Evolutionary conservation across 1,284 basidiomycete species (phyloP).

Genomic region (Marasmius sp.): DNA sequence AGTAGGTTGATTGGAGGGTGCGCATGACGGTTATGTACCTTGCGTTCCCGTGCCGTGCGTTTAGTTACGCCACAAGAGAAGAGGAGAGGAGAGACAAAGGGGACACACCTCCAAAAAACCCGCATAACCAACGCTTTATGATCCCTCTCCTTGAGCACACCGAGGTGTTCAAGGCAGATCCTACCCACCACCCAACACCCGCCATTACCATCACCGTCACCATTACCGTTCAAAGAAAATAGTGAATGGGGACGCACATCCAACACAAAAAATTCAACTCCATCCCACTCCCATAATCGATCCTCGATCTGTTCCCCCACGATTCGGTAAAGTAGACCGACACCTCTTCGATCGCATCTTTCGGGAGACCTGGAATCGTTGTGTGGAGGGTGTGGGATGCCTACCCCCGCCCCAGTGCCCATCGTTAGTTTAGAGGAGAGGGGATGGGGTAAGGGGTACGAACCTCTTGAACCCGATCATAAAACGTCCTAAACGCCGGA

Average conservation of each 20-base stretch:
- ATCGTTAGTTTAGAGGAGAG: no score
- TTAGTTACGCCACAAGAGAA: no score
- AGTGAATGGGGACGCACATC: conserved; percentile 65
- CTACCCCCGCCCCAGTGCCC: no score
- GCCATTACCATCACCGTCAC: no score
- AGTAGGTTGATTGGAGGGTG: conserved; percentile 89
- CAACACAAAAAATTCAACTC: conserved; percentile 97
- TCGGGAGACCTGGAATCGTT: conserved; percentile 56
- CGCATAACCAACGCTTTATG: conserved; percentile 77
- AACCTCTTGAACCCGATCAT: conserved; percentile 79
- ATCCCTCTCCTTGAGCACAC: conserved; percentile 67
- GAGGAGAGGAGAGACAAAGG: neutral
- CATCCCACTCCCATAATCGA: conserved; percentile 99
- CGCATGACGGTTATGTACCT: conserved; percentile 93
- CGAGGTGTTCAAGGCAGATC: conserved; percentile 79
- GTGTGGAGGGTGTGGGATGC: conserved; percentile 54
- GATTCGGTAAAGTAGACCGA: conserved; percentile 82
- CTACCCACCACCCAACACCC: no score
- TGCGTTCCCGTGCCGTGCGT: no score
- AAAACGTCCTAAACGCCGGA: conserved; percentile 92
- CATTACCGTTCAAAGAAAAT: no score
- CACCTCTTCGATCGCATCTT: conserved; percentile 64
- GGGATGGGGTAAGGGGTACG: no score
- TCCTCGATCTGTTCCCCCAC: conserved; percentile 91
- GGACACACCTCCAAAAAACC: conserved; percentile 86